Base-by-base conservation (phyloP, 192 early-diverging fungal species). In the Coemansia sp. region DNA sequence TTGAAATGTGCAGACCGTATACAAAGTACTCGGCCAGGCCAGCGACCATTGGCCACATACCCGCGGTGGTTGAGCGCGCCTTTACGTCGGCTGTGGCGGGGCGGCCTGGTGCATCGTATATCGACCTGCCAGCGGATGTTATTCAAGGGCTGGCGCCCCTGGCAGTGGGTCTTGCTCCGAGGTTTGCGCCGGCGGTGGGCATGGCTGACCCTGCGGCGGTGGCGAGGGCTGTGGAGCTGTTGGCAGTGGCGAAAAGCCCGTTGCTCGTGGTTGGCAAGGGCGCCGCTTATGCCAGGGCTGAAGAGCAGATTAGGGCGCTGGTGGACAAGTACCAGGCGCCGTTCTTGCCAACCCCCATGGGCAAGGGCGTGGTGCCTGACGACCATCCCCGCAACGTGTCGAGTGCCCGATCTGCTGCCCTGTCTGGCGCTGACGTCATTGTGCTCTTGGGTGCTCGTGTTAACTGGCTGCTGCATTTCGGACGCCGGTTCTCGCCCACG, bases 401-500 rank as follows among this genome's bases (percentile, higher is more conserved):
- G 5, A 85, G 88, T 33, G 89, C 90, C 2, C 72, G 90, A 14
- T 88, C 86, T 7, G 69, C 76, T 16, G 90, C 89, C 9, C 76
- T 92, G 45, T 66, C 69, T n/a, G 76, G 79, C 28, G 86, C 89
- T 6, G 90, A 92, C 64, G 87, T 92, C 18, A 75, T 92, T 3
- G 31, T 92, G 11, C 63, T 92, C 28, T 69, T 91, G 33, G 90
- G 90, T 39, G 90, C 88, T 0, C 66, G 84, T 0, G 56, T 92
- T 35, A 92, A 92, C 70, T 92, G 90, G 90, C 89, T 92, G 24
- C 72, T 92, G 43, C 89, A 91, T 38, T 92, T 88, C 70, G 90
- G 90, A 14, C 60, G 65, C 21, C 82, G 85, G 23, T 91, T 86
- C 71, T 64, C 53, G 21, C 23, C 67, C 18, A 40, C 75, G 10